Conservation (phyloP, 1,284 basidiomycete species). For the Puccinia polysora region DNA sequence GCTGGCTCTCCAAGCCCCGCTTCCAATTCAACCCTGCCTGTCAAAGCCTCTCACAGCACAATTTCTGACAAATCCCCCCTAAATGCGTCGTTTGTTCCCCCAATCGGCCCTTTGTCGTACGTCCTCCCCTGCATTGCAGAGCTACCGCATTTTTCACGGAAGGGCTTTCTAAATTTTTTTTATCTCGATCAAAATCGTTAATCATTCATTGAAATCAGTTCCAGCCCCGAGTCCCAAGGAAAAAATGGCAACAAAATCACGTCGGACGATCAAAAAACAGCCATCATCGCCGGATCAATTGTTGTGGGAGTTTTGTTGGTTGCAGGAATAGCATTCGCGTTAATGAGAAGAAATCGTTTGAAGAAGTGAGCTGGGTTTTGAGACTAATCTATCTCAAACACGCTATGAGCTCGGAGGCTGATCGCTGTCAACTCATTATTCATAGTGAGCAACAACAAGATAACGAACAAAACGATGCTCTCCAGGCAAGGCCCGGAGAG, state of each 20-base stretch:
- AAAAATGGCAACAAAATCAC: neutral
- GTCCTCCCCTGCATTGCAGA: too few species aligned
- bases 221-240: neutral
- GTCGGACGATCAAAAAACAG: slow-evolving; percentile 1
- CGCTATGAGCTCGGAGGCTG: neutral
- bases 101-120: too few species aligned
- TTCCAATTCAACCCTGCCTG: neutral
- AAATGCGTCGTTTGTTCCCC: too few species aligned
- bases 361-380: neutral
- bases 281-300: neutral
- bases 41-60: neutral
- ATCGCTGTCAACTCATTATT: neutral
- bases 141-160: too few species aligned
- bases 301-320: neutral
- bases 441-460: neutral
- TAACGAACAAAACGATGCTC: neutral
- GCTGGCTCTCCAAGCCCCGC: neutral
- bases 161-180: too few species aligned
- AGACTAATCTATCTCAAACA: neutral
- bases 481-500: slow-evolving; percentile 15
- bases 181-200: neutral
- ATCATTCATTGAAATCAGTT: neutral
- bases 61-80: too few species aligned
- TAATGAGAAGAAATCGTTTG: neutral
- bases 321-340: neutral